These are phyloP conservation scores for Luvunga scandens DNA, from an alignment of 345 rosid genomes.

Conservation along the genomic window DNA sequence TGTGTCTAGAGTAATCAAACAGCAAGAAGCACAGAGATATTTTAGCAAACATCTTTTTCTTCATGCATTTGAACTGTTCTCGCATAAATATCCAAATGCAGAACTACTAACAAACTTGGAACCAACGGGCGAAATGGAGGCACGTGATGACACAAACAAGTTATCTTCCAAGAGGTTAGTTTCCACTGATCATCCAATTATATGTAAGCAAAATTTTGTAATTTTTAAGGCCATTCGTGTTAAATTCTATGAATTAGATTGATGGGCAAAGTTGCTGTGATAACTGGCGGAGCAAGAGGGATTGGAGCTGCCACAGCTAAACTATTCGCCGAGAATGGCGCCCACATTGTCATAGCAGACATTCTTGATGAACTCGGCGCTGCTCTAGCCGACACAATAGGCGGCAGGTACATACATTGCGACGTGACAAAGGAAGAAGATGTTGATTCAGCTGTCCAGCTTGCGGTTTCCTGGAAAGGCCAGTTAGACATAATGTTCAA, in stretches of 20 bases:
- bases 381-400: slow-evolving; percentile 48
- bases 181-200: background rate
- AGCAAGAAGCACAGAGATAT: background rate
- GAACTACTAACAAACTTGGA: background rate
- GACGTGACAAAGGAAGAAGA: slow-evolving; percentile 64
- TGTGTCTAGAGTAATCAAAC: slow-evolving; percentile 9
- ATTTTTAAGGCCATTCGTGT: background rate
- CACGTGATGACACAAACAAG: background rate
- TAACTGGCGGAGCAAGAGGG: slow-evolving; percentile 90
- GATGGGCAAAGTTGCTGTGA: slow-evolving; percentile 57
- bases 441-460: slow-evolving; percentile 55
- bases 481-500: slow-evolving; percentile 45
- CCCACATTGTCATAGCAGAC: slow-evolving; percentile 67
- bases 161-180: slow-evolving; percentile 18
- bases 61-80: background rate
- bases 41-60: no score
- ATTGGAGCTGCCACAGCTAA: slow-evolving; percentile 82
- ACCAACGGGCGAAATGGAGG: slow-evolving; percentile 2
- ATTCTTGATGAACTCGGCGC: slow-evolving; percentile 58
- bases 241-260: slow-evolving; percentile 25
- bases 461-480: slow-evolving; percentile 63
- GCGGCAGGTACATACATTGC: slow-evolving; percentile 68
- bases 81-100: background rate
- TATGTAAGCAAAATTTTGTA: background rate
- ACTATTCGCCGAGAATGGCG: slow-evolving; percentile 64